phyloP scores from a whole-genome alignment of 108 stramenopile genomes.

The Nannochloropsis salina region DNA sequence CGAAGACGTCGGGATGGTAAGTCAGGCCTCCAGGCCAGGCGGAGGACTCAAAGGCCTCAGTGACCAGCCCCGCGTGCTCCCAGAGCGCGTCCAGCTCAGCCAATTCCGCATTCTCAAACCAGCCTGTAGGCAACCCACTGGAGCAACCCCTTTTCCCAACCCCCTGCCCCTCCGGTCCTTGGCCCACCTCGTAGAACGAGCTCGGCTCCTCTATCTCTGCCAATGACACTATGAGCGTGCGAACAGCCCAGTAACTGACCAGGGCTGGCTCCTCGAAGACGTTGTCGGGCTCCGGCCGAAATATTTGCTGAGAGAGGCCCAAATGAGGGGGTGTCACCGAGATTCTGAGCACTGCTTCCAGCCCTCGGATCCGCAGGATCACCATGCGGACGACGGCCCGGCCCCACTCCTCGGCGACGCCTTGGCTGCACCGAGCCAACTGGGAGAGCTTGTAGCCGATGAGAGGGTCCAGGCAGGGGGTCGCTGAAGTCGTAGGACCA shows the following conservation, averaged over 20 bases:
- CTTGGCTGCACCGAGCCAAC: not conserved
- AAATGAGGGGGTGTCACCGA: not conserved
- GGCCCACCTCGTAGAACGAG: not conserved
- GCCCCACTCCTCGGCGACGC: not conserved
- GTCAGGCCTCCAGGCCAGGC: not conserved
- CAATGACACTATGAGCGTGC: not conserved
- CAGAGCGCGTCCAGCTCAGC: not conserved
- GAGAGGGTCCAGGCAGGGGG: not conserved
- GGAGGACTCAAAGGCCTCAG: slow-evolving; percentile 12
- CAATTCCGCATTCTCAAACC: not conserved
- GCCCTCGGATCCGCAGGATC: not conserved
- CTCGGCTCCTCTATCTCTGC: not conserved
- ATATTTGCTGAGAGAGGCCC: not conserved
- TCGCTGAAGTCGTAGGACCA: not conserved
- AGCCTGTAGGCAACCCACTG: not conserved
- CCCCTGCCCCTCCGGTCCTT: not conserved
- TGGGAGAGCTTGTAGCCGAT: not conserved
- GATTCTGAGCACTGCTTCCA: not conserved
- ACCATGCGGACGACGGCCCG: not conserved
- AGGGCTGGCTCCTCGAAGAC: not conserved
- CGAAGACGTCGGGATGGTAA: not conserved
- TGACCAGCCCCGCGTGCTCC: not conserved
- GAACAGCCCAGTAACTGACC: slow-evolving; percentile 13
- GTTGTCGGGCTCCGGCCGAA: slow-evolving; percentile 11
- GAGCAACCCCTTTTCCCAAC: not conserved